These are phyloP conservation scores for Cymbidium sinense DNA, from an alignment of 106 monocot genomes.

Conservation along the genomic window DNA sequence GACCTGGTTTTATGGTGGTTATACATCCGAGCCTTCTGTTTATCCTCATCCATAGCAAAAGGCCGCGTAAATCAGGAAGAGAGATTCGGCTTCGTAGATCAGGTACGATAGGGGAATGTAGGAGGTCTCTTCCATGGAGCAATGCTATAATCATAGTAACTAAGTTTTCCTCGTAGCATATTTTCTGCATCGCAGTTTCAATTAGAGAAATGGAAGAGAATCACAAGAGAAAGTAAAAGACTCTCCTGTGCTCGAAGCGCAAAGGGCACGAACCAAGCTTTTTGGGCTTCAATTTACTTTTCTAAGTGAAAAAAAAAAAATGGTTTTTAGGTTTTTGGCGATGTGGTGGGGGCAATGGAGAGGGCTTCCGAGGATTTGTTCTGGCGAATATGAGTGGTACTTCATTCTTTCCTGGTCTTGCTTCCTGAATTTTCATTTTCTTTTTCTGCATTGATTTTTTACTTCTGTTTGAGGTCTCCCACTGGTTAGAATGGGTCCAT, in stretches of 20 bases:
- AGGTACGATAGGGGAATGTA: no score
- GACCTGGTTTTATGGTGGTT: no score
- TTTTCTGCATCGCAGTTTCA: background rate
- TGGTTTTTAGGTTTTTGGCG: background rate
- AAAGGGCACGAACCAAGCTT: background rate
- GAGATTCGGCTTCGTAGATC: no score
- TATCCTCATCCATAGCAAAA: no score
- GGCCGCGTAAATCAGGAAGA: no score
- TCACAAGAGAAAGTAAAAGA: background rate
- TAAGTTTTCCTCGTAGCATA: no score
- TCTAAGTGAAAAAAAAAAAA: background rate
- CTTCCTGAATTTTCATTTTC: background rate
- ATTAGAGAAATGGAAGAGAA: background rate
- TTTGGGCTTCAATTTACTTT: background rate
- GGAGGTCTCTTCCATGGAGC: no score
- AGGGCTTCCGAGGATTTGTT: background rate
- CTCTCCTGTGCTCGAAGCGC: background rate
- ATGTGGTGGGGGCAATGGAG: background rate
- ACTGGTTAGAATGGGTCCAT: slow-evolving; percentile 13
- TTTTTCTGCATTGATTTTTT: background rate
- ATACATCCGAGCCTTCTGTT: no score
- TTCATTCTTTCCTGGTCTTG: background rate
- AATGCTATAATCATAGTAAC: no score
- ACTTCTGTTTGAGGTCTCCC: background rate
- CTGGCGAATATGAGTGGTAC: background rate